Evolutionary conservation across 495 filamentous ascomycete species (phyloP).

Genomic region (Aspergillus affinis): DNA sequence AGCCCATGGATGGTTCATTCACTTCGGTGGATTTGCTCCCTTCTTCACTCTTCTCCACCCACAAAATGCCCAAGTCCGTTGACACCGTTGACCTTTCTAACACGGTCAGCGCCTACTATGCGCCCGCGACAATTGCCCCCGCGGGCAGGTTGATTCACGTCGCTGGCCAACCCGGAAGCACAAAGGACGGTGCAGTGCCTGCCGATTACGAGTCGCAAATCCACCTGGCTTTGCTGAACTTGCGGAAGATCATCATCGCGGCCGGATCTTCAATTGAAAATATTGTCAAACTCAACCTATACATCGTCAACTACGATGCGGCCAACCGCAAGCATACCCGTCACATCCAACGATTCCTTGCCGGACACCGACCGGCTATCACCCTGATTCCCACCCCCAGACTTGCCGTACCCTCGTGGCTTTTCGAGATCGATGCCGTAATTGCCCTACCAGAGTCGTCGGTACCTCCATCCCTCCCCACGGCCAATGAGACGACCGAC

Average conservation of each 20-base stretch:
- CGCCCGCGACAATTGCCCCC: neutral
- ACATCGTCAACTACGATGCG: constrained; percentile 34
- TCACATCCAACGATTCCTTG: constrained; percentile 28
- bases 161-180: constrained; percentile 27
- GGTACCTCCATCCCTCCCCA: too few relatives aligned
- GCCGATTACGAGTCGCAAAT: constrained; percentile 27
- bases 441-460: constrained; percentile 11
- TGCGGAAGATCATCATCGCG: constrained; percentile 14
- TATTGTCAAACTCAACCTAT: constrained; percentile 30
- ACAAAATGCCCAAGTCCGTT: neutral
- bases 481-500: constrained; percentile 19
- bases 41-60: neutral
- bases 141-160: constrained; percentile 5
- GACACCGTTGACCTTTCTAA: neutral
- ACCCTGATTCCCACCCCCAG: constrained; percentile 34
- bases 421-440: constrained; percentile 40
- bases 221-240: constrained; percentile 28
- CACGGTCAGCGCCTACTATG: neutral
- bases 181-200: constrained; percentile 21
- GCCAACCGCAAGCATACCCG: constrained; percentile 22
- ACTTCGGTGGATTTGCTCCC: neutral
- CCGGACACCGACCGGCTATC: constrained; percentile 28
- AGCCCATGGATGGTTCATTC: neutral
- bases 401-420: constrained; percentile 28
- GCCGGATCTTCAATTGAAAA: constrained; percentile 16